Percentiles rank a stretch among this genome's conserved stretches.
Evolutionary conservation across 257 asterid species (phyloP).

Genomic region (Nicotiana tomentosiformis): DNA sequence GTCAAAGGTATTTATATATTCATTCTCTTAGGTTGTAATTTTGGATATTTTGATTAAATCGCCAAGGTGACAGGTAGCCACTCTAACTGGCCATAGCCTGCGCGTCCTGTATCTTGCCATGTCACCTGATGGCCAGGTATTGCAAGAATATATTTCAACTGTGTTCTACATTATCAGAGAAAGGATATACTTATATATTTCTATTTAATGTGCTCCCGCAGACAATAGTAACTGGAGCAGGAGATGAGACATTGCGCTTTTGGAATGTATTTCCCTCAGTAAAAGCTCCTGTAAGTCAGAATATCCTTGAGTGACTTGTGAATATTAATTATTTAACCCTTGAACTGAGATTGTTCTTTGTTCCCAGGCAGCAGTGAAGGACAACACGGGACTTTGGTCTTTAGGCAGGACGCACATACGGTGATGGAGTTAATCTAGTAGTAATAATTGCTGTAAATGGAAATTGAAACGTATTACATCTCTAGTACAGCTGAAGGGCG

Average conservation of each 20-base stretch:
- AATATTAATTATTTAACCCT: not conserved
- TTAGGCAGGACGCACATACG: constrained; percentile 83
- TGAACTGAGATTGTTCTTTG: not conserved
- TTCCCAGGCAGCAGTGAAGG: constrained; percentile 68
- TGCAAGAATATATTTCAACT: not conserved
- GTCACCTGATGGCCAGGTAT: constrained; percentile 99
- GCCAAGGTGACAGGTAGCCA: constrained; percentile 56
- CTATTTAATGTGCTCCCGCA: constrained; percentile 19
- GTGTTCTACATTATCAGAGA: not conserved
- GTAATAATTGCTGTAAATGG: not conserved
- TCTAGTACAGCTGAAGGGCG: not conserved
- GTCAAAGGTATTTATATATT: constrained; percentile 46
- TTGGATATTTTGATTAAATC: not conserved
- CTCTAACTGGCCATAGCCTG: constrained; percentile 85
- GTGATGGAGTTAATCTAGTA: constrained; percentile 15
- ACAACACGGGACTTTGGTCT: constrained; percentile 87
- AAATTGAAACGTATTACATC: not conserved
- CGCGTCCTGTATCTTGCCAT: constrained; percentile 85
- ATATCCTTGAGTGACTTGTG: not conserved
- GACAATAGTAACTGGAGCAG: constrained; percentile 98
- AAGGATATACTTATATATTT: not conserved
- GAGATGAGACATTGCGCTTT: constrained; percentile 90
- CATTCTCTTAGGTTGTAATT: not conserved
- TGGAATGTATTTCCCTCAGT: constrained; percentile 89
- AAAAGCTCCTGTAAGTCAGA: constrained; percentile 63